These are phyloP conservation scores for Plenodomus biglobosus DNA, from an alignment of 2,329 filamentous ascomycete species.

Conservation along the genomic window DNA sequence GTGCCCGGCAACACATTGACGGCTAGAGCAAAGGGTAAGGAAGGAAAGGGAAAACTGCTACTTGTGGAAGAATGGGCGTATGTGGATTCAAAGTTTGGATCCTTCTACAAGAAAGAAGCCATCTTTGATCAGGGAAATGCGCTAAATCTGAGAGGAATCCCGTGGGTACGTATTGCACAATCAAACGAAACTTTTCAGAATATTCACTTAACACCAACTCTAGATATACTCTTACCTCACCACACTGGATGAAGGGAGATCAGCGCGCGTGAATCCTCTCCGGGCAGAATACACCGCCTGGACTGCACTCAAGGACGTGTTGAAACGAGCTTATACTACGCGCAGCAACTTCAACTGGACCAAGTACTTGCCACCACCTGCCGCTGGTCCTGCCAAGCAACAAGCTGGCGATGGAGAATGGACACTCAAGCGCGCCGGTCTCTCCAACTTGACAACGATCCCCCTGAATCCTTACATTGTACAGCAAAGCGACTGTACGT, in stretches of 20 bases:
- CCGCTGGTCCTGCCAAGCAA: neutral
- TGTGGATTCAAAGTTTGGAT: slow-evolving; percentile 23
- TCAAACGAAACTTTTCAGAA: neutral
- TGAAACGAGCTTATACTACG: slow-evolving; percentile 24
- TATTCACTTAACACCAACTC: slow-evolving; percentile 1
- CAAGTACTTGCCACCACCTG: slow-evolving; percentile 26
- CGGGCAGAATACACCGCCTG: slow-evolving; percentile 25
- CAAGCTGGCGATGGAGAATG: slow-evolving; percentile 3
- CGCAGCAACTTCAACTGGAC: slow-evolving; percentile 38
- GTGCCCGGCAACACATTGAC: slow-evolving; percentile 40
- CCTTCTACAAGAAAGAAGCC: slow-evolving; percentile 36
- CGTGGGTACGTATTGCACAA: slow-evolving; percentile 30
- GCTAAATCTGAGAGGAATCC: slow-evolving; percentile 40
- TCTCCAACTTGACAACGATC: slow-evolving; percentile 23
- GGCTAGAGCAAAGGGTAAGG: slow-evolving; percentile 25
- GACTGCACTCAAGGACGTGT: slow-evolving; percentile 23
- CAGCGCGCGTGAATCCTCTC: slow-evolving; percentile 24
- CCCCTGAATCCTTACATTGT: slow-evolving; percentile 37
- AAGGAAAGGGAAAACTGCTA: slow-evolving; percentile 31
- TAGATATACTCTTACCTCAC: slow-evolving; percentile 38
- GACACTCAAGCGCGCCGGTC: slow-evolving; percentile 1
- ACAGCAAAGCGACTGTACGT: slow-evolving; percentile 29
- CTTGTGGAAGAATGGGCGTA: slow-evolving; percentile 41
- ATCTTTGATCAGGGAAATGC: slow-evolving; percentile 42
- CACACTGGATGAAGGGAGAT: slow-evolving; percentile 26